Percentiles rank a stretch among this genome's conserved stretches.
Evolutionary conservation across 2,329 filamentous ascomycete species (phyloP).

Genomic region (Fusarium sp.): DNA sequence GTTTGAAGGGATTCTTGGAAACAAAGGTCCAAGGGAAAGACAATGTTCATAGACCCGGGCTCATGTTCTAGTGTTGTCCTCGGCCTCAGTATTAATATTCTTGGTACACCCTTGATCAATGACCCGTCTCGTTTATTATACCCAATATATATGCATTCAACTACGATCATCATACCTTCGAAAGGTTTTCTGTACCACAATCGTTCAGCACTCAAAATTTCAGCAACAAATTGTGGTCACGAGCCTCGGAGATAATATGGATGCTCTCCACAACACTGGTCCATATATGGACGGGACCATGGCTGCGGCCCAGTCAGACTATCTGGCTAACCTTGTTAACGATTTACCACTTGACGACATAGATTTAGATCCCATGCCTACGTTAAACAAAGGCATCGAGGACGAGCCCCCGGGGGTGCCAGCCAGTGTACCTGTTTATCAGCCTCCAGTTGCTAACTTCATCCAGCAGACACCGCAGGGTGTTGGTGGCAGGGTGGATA

Average conservation of each 20-base stretch:
- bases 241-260: not conserved
- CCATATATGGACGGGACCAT: not conserved
- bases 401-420: not conserved
- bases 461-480: not conserved
- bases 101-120: not conserved
- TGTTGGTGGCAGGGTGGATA: not conserved
- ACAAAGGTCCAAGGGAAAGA: constrained; percentile 24
- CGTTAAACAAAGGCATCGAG: not conserved
- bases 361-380: not conserved
- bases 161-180: not conserved
- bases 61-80: not conserved
- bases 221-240: not conserved
- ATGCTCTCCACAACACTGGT: not conserved
- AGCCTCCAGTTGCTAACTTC: not conserved
- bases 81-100: constrained; percentile 20
- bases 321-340: not conserved
- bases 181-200: not conserved
- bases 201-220: not conserved
- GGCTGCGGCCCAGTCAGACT: not conserved
- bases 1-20: not conserved
- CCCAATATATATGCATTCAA: not conserved
- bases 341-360: not conserved
- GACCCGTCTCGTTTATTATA: not conserved
- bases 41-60: constrained; percentile 11
- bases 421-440: not conserved